Evolutionary conservation across 306 rosid genomes (phyloP), one percentile per base, ranked within the genome.

Genomic region (Inga leiocalycina): DNA sequence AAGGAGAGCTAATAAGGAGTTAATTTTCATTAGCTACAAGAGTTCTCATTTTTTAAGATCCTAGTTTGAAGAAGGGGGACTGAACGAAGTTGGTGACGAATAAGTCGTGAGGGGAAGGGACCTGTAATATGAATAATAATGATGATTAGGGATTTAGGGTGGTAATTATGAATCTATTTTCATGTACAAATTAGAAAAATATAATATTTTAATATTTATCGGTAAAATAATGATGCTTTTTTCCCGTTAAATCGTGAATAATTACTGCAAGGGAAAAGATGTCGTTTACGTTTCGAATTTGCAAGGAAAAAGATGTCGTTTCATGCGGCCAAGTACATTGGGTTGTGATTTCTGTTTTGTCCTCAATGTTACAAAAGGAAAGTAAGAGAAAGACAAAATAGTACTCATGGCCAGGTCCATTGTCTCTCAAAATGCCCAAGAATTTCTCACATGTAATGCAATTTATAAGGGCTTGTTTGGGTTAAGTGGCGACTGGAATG

Each of bases 71-170:
- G 30, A 30, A 10, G 1, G 67, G 14, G 68, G 68, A 10, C 37
- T 62, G 39, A 24, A 4, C 16, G 54, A 7, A 27, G 39, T 64
- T 64, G 86, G 54, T 86, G 88, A 87, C 44, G 87, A 81, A 44
- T 1, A 39, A 56, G 67, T 80, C 86, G 88, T 89, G 87, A 86
- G 88, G 22, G 59, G 5, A 39, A n/a, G 61, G 51, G 57, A 44
- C 39, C 48, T 45, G 46, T 34, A 75, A 68, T 59, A 57, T 56
- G 82, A 82, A 85, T 79, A 83, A 84, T 89, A 79, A 83, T 88
- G 84, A 84, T 56, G 12, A 56, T 20, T 1, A 52, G 6, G n/a
- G 10, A 54, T 54, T 54, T 54, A 56, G 64, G 86, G 49, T 77
- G 34, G 66, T 59, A 89, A 89, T 70, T 41, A 43, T 89, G 78